Percentiles rank a stretch among this genome's conserved stretches.
phyloP scores from a whole-genome alignment of 169 alveolate species.

The Besnoitia besnoiti region DNA sequence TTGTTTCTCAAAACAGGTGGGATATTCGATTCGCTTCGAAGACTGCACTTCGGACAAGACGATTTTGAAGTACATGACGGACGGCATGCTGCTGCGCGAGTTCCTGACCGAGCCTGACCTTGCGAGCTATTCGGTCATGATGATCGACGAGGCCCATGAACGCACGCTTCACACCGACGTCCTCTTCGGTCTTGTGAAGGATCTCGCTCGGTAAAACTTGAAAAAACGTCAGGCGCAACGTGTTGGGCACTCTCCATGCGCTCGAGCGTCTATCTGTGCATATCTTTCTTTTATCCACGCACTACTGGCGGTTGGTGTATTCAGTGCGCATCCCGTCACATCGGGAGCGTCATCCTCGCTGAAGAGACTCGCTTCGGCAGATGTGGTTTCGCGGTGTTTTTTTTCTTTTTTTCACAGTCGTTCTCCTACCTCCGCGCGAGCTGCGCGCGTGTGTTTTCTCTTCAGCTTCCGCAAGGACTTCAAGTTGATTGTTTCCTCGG shows the following conservation, averaged over 20 bases:
- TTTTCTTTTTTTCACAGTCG: neutral
- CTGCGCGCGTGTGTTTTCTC: no score
- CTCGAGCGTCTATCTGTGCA: no score
- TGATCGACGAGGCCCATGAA: slow-evolving; percentile 99
- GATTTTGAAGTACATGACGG: slow-evolving; percentile 98
- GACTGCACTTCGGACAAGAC: slow-evolving; percentile 97
- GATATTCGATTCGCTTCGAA: slow-evolving; percentile 96
- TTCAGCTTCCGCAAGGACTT: slow-evolving; percentile 85
- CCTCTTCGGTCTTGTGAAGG: slow-evolving; percentile 97
- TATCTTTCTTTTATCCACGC: no score
- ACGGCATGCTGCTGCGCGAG: slow-evolving; percentile 99
- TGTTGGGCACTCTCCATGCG: no score
- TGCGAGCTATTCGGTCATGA: slow-evolving; percentile 91
- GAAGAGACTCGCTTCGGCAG: no score
- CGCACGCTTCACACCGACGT: slow-evolving; percentile 99
- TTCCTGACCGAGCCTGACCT: slow-evolving; percentile 96
- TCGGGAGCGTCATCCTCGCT: no score
- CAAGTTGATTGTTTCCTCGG: slow-evolving; percentile 89
- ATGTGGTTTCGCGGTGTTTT: neutral
- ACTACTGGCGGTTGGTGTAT: no score
- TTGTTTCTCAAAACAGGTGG: no score
- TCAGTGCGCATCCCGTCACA: no score
- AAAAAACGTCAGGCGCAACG: no score
- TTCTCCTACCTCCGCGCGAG: neutral
- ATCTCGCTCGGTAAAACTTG: slow-evolving; percentile 81